Evolutionary conservation across 257 asterid species (phyloP).

Genomic region (Nyctanthes arbortristis): DNA sequence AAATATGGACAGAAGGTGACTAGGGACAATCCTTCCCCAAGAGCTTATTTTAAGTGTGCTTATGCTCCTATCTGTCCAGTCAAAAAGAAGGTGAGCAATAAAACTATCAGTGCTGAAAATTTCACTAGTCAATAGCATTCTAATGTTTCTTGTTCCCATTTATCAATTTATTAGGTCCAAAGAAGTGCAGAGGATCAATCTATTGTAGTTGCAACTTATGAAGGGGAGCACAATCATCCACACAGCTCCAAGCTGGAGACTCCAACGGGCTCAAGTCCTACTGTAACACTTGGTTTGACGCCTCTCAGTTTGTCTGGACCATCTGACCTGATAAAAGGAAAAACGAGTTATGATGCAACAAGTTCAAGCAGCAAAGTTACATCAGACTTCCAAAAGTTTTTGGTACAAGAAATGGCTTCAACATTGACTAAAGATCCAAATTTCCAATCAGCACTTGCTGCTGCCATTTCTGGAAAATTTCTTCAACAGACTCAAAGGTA

Average conservation of each 20-base stretch:
- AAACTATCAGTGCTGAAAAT: not conserved
- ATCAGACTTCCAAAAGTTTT: slow-evolving; percentile 54
- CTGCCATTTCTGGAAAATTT: slow-evolving; percentile 86
- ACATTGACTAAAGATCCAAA: slow-evolving; percentile 85
- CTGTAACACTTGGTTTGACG: slow-evolving; percentile 39
- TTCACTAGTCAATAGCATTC: not conserved
- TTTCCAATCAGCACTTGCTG: slow-evolving; percentile 90
- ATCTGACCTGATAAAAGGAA: slow-evolving; percentile 53
- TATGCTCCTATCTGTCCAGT: slow-evolving; percentile 95
- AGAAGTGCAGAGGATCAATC: slow-evolving; percentile 71
- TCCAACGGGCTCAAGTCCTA: slow-evolving; percentile 25
- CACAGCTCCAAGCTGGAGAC: slow-evolving; percentile 33
- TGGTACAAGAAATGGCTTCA: slow-evolving; percentile 89
- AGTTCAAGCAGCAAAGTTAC: slow-evolving; percentile 27
- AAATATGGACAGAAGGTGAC: slow-evolving; percentile 83
- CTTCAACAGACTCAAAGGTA: slow-evolving; percentile 48
- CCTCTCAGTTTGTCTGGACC: slow-evolving; percentile 48
- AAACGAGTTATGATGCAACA: slow-evolving; percentile 28
- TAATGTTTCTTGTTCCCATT: not conserved
- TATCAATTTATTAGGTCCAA: slow-evolving; percentile 47
- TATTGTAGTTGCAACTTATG: slow-evolving; percentile 62
- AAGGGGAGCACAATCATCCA: slow-evolving; percentile 79
- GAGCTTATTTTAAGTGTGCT: slow-evolving; percentile 88
- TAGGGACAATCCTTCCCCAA: slow-evolving; percentile 67
- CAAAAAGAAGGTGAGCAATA: slow-evolving; percentile 71